Evolutionary conservation across 257 asterid genomes (phyloP).

Genomic region (Scutellaria barbata): DNA sequence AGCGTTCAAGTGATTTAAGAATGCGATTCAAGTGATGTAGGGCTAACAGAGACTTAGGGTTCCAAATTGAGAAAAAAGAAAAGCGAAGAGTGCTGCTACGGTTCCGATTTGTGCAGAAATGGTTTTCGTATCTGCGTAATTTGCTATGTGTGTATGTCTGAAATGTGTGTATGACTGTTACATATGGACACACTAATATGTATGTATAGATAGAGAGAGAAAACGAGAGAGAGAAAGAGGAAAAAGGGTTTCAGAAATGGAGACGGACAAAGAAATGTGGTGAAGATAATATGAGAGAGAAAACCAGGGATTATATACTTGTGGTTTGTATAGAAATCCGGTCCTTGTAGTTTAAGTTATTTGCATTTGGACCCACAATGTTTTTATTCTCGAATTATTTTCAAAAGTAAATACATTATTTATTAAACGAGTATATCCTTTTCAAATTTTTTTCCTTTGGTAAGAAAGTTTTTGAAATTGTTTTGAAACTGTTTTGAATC

Average conservation of each 20-base stretch:
- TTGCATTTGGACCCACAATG: constrained; percentile 30
- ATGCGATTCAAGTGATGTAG: constrained; percentile 27
- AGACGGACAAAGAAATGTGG: constrained; percentile 32
- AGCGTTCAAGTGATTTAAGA: constrained; percentile 31
- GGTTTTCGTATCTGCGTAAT: constrained; percentile 8
- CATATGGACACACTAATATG: constrained; percentile 24
- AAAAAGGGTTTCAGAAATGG: constrained; percentile 33
- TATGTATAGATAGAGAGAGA: constrained; percentile 26
- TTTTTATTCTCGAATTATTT: background rate
- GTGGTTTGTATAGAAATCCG: constrained; percentile 23
- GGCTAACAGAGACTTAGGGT: constrained; percentile 35
- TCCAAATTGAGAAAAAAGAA: constrained; percentile 25
- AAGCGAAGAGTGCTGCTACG: constrained; percentile 21
- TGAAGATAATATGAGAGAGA: constrained; percentile 37
- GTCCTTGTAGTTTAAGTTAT: constrained; percentile 29
- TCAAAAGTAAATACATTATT: background rate
- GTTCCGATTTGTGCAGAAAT: constrained; percentile 32
- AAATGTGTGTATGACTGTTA: constrained; percentile 23
- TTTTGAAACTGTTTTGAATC: no score
- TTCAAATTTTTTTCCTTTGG: no score
- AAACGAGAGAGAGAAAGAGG: background rate
- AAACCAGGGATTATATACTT: constrained; percentile 41
- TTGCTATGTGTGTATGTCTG: constrained; percentile 8
- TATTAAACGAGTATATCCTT: background rate
- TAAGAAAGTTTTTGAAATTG: no score